Conservation (phyloP, 768 basidiomycete species). For the Rubroboletus satanas region DNA sequence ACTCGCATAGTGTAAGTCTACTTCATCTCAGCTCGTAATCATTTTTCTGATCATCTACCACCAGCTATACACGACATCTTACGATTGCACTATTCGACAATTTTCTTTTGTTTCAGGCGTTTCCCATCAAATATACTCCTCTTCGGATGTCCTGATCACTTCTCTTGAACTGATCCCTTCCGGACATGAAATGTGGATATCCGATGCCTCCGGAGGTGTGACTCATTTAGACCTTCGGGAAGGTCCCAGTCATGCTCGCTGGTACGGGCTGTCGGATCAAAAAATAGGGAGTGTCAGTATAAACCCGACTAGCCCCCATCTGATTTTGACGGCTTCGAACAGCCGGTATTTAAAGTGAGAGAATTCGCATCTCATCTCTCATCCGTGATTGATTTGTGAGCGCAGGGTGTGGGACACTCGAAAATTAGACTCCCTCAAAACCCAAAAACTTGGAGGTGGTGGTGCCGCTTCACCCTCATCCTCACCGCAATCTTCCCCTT, state of each 20-base stretch:
- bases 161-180: slow-evolving; percentile 64
- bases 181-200: slow-evolving; percentile 83
- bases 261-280: slow-evolving; percentile 63
- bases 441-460: slow-evolving; percentile 14
- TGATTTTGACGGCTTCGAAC: slow-evolving; percentile 75
- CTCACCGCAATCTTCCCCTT: slow-evolving; percentile 25
- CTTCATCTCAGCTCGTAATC: neutral
- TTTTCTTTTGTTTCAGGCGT: slow-evolving; percentile 70
- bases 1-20: slow-evolving; percentile 62
- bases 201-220: slow-evolving; percentile 65
- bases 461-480: slow-evolving; percentile 25
- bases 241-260: slow-evolving; percentile 46
- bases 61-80: slow-evolving; percentile 77
- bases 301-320: slow-evolving; percentile 65
- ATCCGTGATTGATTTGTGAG: neutral
- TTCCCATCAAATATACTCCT: slow-evolving; percentile 65
- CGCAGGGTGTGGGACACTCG: slow-evolving; percentile 77
- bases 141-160: slow-evolving; percentile 56
- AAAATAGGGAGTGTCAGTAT: slow-evolving; percentile 81
- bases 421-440: slow-evolving; percentile 49
- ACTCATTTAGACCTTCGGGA: slow-evolving; percentile 77
- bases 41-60: neutral
- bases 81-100: slow-evolving; percentile 73
- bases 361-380: neutral
- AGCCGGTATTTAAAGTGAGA: slow-evolving; percentile 64